Conservation (phyloP, 2,329 filamentous ascomycete genomes). For the Microsporum canis region DNA sequence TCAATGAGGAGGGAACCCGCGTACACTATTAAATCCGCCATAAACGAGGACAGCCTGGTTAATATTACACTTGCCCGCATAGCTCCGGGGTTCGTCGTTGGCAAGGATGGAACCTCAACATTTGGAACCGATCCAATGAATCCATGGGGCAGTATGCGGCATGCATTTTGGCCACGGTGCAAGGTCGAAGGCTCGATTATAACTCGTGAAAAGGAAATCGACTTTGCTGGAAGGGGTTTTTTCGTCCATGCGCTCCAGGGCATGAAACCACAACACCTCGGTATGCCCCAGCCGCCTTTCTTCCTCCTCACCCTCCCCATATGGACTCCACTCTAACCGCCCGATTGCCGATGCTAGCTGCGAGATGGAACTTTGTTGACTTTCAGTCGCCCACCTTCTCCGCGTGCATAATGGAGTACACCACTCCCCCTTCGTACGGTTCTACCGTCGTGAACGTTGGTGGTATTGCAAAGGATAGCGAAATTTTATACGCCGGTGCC, state of each 20-base stretch:
- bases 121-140: conserved; percentile 76
- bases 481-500: conserved; percentile 63
- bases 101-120: conserved; percentile 69
- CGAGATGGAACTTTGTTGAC: conserved; percentile 84
- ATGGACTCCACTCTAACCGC: conserved; percentile 7
- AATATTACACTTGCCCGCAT: conserved; percentile 69
- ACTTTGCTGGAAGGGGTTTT: conserved; percentile 68
- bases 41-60: conserved; percentile 67
- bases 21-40: conserved; percentile 84
- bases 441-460: conserved; percentile 73
- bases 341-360: conserved; percentile 40
- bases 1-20: conserved; percentile 70
- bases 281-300: conserved; percentile 31
- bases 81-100: conserved; percentile 72
- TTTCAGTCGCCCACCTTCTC: conserved; percentile 83
- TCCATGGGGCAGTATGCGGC: conserved; percentile 87
- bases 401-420: conserved; percentile 90
- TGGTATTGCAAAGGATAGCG: conserved; percentile 66
- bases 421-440: conserved; percentile 85
- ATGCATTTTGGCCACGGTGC: conserved; percentile 90
- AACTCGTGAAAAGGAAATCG: conserved; percentile 67
- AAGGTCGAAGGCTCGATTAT: conserved; percentile 70
- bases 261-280: conserved; percentile 98
- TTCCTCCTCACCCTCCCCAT: background rate
- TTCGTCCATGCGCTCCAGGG: conserved; percentile 83